phyloP scores from a whole-genome alignment of 208 protist species.

The Porcisia hertigi region DNA sequence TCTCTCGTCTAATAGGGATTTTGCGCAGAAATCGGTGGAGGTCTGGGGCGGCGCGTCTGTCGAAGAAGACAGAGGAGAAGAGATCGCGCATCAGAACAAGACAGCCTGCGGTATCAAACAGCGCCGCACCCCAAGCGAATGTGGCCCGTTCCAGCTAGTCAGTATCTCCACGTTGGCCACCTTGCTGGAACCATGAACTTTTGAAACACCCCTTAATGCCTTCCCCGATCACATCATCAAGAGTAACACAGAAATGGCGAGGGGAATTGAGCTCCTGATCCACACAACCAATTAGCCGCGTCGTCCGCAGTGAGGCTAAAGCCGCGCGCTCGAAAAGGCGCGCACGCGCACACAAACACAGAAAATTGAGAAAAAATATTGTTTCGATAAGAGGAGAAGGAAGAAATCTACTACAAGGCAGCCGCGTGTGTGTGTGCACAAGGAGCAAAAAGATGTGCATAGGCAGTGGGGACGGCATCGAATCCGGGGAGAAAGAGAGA shows the following conservation, averaged over 20 bases:
- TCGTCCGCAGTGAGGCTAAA: neutral
- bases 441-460: neutral
- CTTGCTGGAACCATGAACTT: no score
- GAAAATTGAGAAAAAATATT: neutral
- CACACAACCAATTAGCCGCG: neutral
- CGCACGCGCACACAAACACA: neutral
- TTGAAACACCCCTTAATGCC: no score
- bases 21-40: neutral
- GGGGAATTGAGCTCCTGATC: neutral
- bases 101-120: neutral
- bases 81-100: neutral
- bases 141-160: neutral
- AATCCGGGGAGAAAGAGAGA: neutral
- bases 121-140: neutral
- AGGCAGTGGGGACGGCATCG: neutral
- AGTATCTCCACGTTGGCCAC: no score
- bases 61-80: neutral
- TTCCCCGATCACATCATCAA: neutral
- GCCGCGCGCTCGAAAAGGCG: neutral
- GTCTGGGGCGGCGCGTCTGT: neutral
- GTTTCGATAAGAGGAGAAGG: neutral
- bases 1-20: neutral
- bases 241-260: no score
- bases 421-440: neutral
- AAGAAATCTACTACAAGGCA: neutral